Conservation (phyloP, 1,139 yeast species). For the Debaryomyces sp. region DNA sequence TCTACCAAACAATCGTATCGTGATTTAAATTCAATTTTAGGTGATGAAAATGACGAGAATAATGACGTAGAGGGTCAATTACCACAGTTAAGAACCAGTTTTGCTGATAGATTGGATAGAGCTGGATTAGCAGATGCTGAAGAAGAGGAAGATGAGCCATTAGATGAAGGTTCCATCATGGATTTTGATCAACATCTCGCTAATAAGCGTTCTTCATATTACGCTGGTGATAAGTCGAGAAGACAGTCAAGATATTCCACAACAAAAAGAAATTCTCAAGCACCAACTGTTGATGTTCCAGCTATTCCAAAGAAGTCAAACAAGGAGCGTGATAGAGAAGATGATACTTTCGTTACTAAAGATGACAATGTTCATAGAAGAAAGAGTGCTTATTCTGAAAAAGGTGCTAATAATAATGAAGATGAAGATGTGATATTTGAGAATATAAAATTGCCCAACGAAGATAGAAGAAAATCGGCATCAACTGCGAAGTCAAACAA, state of each 20-base stretch:
- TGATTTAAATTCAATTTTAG: constrained; percentile 57
- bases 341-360: constrained; percentile 43
- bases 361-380: constrained; percentile 27
- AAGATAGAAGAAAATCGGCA: constrained; percentile 18
- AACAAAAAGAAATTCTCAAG: constrained; percentile 20
- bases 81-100: constrained; percentile 44
- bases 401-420: constrained; percentile 18
- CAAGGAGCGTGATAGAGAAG: constrained; percentile 19
- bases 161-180: constrained; percentile 42
- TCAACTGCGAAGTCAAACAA: constrained; percentile 13
- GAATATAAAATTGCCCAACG: constrained; percentile 47
- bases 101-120: constrained; percentile 47
- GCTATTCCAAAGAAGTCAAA: constrained; percentile 9
- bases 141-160: constrained; percentile 33
- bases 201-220: constrained; percentile 41
- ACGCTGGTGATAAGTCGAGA: constrained; percentile 22
- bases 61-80: constrained; percentile 27
- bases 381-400: constrained; percentile 19
- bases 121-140: constrained; percentile 38
- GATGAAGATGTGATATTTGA: constrained; percentile 42
- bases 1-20: constrained; percentile 68
- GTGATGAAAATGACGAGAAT: constrained; percentile 31
- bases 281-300: constrained; percentile 14
- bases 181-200: constrained; percentile 50
- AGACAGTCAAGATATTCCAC: constrained; percentile 25